Conservation (phyloP, 306 rosid genomes). For the Myrica gale region DNA sequence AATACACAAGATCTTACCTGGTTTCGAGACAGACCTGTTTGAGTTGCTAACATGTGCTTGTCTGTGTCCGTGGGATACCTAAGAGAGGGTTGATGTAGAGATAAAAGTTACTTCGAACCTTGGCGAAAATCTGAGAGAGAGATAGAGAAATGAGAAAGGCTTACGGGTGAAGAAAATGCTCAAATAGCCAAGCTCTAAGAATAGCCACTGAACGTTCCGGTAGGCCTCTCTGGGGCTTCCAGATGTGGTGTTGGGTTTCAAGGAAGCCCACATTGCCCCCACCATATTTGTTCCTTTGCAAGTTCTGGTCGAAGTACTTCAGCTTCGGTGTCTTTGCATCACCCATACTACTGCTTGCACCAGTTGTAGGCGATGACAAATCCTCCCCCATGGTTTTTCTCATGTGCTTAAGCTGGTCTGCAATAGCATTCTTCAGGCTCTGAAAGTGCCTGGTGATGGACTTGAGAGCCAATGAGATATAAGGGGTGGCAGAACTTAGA, state of each 20-base stretch:
- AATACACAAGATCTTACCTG: constrained; percentile 59
- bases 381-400: constrained; percentile 58
- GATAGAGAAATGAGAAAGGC: constrained; percentile 24
- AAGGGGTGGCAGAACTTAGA: constrained; percentile 76
- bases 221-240: constrained; percentile 96
- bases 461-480: constrained; percentile 60
- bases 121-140: background rate
- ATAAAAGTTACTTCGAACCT: constrained; percentile 5
- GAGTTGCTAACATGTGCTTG: constrained; percentile 90
- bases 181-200: constrained; percentile 92
- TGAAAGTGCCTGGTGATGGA: constrained; percentile 64
- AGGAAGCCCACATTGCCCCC: constrained; percentile 38
- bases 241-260: constrained; percentile 63
- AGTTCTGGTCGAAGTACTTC: constrained; percentile 56
- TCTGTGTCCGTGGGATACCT: constrained; percentile 99
- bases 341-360: constrained; percentile 33
- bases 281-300: constrained; percentile 50
- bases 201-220: constrained; percentile 87
- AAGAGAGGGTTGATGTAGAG: constrained; percentile 23
- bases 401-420: constrained; percentile 55
- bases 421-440: constrained; percentile 54
- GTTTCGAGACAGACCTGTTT: constrained; percentile 93
- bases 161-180: constrained; percentile 99
- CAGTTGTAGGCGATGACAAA: constrained; percentile 36
- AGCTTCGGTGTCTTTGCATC: constrained; percentile 36